Evolutionary conservation across 2,329 filamentous ascomycete genomes (phyloP).

Genomic region (Oidium heveae): DNA sequence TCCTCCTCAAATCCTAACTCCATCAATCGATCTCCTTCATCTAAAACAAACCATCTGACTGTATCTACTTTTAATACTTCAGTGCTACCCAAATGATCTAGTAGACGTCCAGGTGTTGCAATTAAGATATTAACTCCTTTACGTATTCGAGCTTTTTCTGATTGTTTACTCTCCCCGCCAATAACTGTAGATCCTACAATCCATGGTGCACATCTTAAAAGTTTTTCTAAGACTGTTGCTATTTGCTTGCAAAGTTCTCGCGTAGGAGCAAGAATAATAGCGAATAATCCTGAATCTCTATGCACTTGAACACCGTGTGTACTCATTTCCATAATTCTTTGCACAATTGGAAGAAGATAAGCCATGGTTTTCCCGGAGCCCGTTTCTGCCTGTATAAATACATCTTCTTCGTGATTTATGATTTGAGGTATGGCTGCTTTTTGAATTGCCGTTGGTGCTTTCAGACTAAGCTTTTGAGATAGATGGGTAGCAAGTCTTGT

Average conservation of each 20-base stretch:
- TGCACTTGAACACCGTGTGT: constrained; percentile 32
- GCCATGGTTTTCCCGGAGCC: constrained; percentile 93
- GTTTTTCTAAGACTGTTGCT: constrained; percentile 55
- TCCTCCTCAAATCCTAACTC: constrained; percentile 93
- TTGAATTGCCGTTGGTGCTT: constrained; percentile 84
- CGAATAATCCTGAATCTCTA: constrained; percentile 73
- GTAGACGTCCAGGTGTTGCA: constrained; percentile 73
- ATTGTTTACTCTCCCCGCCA: constrained; percentile 42
- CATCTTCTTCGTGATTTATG: constrained; percentile 58
- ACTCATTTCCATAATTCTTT: constrained; percentile 61
- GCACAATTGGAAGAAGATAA: constrained; percentile 81
- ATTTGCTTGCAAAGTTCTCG: constrained; percentile 91
- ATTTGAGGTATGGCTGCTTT: constrained; percentile 67
- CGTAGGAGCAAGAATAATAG: constrained; percentile 80
- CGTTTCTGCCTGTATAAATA: constrained; percentile 90
- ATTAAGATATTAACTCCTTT: constrained; percentile 93
- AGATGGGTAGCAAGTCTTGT: constrained; percentile 59
- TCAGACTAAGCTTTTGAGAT: constrained; percentile 62
- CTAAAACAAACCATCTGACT: constrained; percentile 79
- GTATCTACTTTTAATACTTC: constrained; percentile 68
- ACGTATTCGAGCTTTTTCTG: constrained; percentile 76
- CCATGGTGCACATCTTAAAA: constrained; percentile 80
- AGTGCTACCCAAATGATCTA: constrained; percentile 82
- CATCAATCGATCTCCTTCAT: constrained; percentile 96
- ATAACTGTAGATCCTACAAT: constrained; percentile 71